These are phyloP conservation scores for Parascedosporium putredinis DNA, from an alignment of 2,329 filamentous ascomycete genomes.

Conservation along the genomic window DNA sequence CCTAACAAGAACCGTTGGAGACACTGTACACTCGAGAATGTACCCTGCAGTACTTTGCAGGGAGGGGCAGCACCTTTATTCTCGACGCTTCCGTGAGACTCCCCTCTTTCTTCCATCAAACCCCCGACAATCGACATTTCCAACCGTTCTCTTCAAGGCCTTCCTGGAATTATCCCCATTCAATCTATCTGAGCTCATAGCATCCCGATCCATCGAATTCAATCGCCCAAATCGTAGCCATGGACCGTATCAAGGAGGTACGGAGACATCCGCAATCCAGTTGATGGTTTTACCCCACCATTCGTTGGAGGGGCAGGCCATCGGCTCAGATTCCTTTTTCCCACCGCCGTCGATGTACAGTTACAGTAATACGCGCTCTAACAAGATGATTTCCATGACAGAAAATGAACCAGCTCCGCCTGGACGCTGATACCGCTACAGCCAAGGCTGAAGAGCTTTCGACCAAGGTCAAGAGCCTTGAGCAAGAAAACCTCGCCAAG, in stretches of 20 bases:
- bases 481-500: conserved; percentile 92
- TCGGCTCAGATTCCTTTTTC: conserved; percentile 10
- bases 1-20: background rate
- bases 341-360: conserved; percentile 16
- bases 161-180: background rate
- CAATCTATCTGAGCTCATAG: conserved; percentile 17
- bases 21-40: background rate
- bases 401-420: conserved; percentile 92
- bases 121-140: conserved; percentile 4
- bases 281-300: conserved; percentile 10
- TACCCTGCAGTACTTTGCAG: background rate
- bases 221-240: conserved; percentile 22
- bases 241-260: conserved; percentile 89
- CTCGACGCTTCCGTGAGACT: conserved; percentile 2
- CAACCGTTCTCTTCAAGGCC: background rate
- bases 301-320: background rate
- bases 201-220: conserved; percentile 12
- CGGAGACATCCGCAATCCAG: conserved; percentile 29
- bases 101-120: conserved; percentile 5
- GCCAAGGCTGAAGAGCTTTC: conserved; percentile 81
- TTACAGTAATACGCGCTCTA: background rate
- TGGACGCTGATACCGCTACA: conserved; percentile 81
- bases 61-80: conserved; percentile 6
- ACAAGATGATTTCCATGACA: conserved; percentile 25
- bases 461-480: conserved; percentile 74